A percentile compares a stretch with the other conserved stretches of the same genome.
Evolutionary conservation across 441 rosid genomes (phyloP).

Genomic region (Aquilaria agallochum): DNA sequence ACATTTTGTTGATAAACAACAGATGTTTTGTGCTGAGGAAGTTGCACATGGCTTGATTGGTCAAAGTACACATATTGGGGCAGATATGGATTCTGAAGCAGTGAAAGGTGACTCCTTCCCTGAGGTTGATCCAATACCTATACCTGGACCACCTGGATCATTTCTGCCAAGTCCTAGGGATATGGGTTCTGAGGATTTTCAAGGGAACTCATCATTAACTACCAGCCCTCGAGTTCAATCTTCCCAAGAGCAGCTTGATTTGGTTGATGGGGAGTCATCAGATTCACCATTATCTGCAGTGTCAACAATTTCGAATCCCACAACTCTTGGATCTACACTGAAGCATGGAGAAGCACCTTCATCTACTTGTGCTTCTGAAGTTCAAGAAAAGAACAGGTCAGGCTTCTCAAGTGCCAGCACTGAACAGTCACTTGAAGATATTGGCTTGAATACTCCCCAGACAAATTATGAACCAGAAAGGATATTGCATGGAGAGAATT

Average conservation of each 20-base stretch:
- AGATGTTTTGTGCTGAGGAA: constrained; percentile 55
- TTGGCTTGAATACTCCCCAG: constrained; percentile 25
- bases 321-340: constrained; percentile 30
- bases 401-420: constrained; percentile 27
- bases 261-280: constrained; percentile 59
- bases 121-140: constrained; percentile 90
- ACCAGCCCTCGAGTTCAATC: constrained; percentile 60
- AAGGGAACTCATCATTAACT: constrained; percentile 76
- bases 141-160: constrained; percentile 98
- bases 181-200: constrained; percentile 74
- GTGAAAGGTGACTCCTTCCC: constrained; percentile 47
- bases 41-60: constrained; percentile 30
- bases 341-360: constrained; percentile 34
- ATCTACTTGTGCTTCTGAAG: constrained; percentile 25
- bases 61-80: constrained; percentile 25
- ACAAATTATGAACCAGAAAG: constrained; percentile 25
- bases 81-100: constrained; percentile 41
- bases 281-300: constrained; percentile 77
- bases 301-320: constrained; percentile 65
- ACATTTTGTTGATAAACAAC: constrained; percentile 36
- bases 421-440: constrained; percentile 31
- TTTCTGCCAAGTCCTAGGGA: constrained; percentile 93
- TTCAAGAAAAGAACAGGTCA: constrained; percentile 32
- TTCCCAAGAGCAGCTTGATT: constrained; percentile 64
- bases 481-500: constrained; percentile 26